These are phyloP conservation scores for Aspergillus intermedius DNA, from an alignment of 2,329 filamentous ascomycete species.

Conservation along the genomic window DNA sequence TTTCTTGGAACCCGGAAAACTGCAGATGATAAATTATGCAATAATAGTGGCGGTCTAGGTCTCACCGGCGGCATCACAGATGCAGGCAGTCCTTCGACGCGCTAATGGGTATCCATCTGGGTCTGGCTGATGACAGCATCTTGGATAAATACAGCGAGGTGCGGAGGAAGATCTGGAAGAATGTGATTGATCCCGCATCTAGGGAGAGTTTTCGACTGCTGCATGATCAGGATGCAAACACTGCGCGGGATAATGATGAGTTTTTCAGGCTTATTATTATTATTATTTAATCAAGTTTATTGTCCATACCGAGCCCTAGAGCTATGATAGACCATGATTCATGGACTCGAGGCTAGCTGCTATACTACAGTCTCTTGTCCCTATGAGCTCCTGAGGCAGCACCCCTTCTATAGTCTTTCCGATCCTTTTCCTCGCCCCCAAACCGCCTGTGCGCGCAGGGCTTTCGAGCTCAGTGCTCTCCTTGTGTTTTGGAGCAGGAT, in stretches of 20 bases:
- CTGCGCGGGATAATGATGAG: constrained; percentile 28
- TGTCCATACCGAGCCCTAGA: too few species aligned
- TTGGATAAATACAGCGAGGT: constrained; percentile 40
- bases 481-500: too few species aligned
- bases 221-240: constrained; percentile 28
- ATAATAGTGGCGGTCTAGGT: constrained; percentile 51
- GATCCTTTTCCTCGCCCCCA: too few species aligned
- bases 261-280: constrained; percentile 33
- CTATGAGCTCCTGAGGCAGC: too few species aligned
- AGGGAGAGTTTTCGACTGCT: constrained; percentile 37
- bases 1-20: neutral
- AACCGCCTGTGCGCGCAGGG: too few species aligned
- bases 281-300: too few species aligned
- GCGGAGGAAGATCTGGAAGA: constrained; percentile 33
- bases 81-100: constrained; percentile 55
- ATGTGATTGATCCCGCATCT: constrained; percentile 35
- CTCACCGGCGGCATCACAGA: constrained; percentile 61
- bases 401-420: too few species aligned
- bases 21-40: neutral
- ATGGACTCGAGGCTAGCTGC: too few species aligned
- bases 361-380: too few species aligned
- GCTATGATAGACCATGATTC: too few species aligned
- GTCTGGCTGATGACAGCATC: constrained; percentile 34
- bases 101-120: constrained; percentile 40
- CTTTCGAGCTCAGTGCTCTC: too few species aligned